Evolutionary conservation across 768 basidiomycete species (phyloP), one percentile per base, ranked within the genome.

Genomic region (Mycena rosella): DNA sequence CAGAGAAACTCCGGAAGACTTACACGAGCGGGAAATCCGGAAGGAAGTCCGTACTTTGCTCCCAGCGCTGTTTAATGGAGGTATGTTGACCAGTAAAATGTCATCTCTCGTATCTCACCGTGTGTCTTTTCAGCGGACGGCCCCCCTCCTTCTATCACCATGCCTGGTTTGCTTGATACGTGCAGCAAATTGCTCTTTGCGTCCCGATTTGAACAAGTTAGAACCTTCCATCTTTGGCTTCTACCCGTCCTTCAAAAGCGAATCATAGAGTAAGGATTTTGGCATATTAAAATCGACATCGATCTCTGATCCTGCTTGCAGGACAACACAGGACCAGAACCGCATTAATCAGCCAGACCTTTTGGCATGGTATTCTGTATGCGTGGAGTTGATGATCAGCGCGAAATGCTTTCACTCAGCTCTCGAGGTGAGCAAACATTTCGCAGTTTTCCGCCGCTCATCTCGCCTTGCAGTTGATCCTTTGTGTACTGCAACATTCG

Each of bases 181-280:
- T 92, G 90, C 74, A 76, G 72, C 11, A 80, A 78, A 5, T 74
- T 91, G 47, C 73, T 88, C 32, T 77, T 77, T 5, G 89, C 91
- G 3, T 83, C 91, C 26, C 87, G 91, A 24, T 94, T 88, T 68
- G 92, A 94, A 69, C 92, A 94, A 78, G 87, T 92, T 40, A 83
- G 90, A 71, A 87, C 86, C 11, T 85, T 94, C 60, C 84, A 83
- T 60, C 86, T 88, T 53, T 95, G 94, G 94, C 80, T 95, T 34
- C 75, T 93, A n/a, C 94, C 93, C 4, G 80, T 88, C 27, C 82
- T 92, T 45, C 85, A 85, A 69, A 88, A 86, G 68, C 79, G 83
- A 62, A 78, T 91, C 15, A 65, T 79, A 11, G 82, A 78, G 92
- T 92, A 71, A 64, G 81, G 74, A 10, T 42, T 20, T 0, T 11